Percentiles rank a stretch among this genome's conserved stretches.
phyloP scores from a whole-genome alignment of 306 rosid species.

The Dryas octopetala region DNA sequence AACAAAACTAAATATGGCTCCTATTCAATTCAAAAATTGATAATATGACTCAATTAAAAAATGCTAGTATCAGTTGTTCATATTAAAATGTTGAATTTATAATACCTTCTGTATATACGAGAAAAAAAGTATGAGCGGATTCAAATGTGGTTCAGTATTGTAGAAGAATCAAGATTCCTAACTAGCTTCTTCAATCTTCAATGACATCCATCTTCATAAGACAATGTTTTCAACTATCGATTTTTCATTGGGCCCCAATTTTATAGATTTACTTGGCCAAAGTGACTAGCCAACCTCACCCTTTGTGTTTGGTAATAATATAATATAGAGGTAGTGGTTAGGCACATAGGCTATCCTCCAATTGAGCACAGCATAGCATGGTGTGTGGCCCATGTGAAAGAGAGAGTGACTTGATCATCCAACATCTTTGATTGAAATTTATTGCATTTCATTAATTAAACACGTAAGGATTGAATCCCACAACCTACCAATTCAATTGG shows the following conservation, averaged over 20 bases:
- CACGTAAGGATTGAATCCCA: conserved; percentile 7
- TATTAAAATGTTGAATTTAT: too few relatives aligned
- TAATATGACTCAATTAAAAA: too few relatives aligned
- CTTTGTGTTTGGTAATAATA: conserved; percentile 3
- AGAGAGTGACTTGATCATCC: conserved; percentile 1
- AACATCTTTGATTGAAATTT: conserved; percentile 5
- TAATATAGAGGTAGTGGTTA: conserved; percentile 15
- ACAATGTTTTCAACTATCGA: too few relatives aligned
- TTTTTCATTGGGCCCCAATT: neutral
- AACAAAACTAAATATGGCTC: too few relatives aligned
- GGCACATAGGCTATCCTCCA: conserved; percentile 25
- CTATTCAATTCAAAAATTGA: too few relatives aligned
- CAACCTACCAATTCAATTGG: conserved; percentile 25
- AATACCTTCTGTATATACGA: too few relatives aligned
- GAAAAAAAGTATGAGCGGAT: too few relatives aligned
- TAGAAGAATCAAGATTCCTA: too few relatives aligned
- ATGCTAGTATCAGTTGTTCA: too few relatives aligned
- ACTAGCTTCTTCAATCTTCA: too few relatives aligned
- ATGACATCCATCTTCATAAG: too few relatives aligned
- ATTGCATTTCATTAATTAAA: neutral
- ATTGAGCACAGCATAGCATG: conserved; percentile 12
- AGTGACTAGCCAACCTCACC: conserved; percentile 25
- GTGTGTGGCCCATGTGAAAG: conserved; percentile 18
- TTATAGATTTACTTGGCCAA: conserved; percentile 9
- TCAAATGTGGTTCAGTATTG: too few relatives aligned